phyloP scores from a whole-genome alignment of 2,329 filamentous ascomycete species.

The Grosmannia huntii region DNA sequence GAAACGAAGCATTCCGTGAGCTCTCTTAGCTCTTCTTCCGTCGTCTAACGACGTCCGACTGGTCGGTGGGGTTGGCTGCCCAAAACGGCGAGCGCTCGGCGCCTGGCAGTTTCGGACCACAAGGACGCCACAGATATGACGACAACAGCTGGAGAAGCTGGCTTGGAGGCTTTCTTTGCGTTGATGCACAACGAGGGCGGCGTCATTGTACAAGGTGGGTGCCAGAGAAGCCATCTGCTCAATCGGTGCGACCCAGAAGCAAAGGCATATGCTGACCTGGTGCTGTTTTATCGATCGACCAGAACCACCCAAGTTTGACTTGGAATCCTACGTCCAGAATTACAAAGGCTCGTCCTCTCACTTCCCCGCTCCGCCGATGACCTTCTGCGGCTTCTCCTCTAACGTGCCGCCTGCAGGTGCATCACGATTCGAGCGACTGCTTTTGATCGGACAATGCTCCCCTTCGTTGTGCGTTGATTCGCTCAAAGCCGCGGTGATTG shows the following conservation, averaged over 20 bases:
- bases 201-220: slow-evolving; percentile 34
- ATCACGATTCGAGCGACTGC: slow-evolving; percentile 68
- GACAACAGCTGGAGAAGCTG: not conserved
- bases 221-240: not conserved
- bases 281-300: not conserved
- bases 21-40: not conserved
- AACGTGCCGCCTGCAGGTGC: slow-evolving; percentile 41
- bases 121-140: not conserved
- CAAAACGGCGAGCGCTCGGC: not conserved
- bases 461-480: slow-evolving; percentile 67
- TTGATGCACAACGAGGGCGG: slow-evolving; percentile 32
- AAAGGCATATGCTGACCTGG: not conserved
- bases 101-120: not conserved
- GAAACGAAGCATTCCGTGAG: not conserved
- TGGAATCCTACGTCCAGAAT: slow-evolving; percentile 82
- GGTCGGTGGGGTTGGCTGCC: not conserved
- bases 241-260: not conserved
- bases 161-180: slow-evolving; percentile 26
- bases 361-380: not conserved
- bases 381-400: not conserved
- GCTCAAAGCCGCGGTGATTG: slow-evolving; percentile 60
- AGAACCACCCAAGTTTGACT: slow-evolving; percentile 79
- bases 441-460: slow-evolving; percentile 69
- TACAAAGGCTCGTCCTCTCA: slow-evolving; percentile 53
- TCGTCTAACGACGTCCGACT: not conserved